Conservation (phyloP, 1,284 basidiomycete species). For the Paramarasmius palmivorus region DNA sequence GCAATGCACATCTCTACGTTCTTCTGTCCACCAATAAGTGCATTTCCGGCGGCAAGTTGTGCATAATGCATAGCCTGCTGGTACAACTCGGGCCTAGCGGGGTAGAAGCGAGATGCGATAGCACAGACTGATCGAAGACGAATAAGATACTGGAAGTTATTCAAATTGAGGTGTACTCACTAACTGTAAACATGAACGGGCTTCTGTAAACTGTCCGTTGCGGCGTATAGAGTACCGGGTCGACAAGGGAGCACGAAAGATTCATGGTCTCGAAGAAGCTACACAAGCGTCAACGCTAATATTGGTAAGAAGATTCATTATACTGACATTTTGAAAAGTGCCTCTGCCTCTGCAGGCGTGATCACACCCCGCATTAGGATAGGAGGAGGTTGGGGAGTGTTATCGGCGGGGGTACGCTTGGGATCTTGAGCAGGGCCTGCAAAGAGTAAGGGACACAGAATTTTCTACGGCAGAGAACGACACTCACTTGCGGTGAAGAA, state of each 20-base stretch:
- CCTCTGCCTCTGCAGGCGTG: slow-evolving; percentile 70
- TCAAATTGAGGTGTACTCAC: slow-evolving; percentile 45
- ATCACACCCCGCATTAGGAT: slow-evolving; percentile 74
- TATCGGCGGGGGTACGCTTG: slow-evolving; percentile 27
- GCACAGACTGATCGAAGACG: slow-evolving; percentile 57
- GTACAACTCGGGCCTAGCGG: slow-evolving; percentile 66
- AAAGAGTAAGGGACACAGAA: slow-evolving; percentile 9
- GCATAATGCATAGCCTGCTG: slow-evolving; percentile 68
- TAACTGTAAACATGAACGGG: slow-evolving; percentile 80
- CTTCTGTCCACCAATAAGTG: slow-evolving; percentile 72
- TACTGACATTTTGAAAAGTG: slow-evolving; percentile 75
- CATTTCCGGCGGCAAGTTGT: slow-evolving; percentile 69
- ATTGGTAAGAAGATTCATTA: neutral
- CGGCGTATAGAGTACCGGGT: slow-evolving; percentile 75
- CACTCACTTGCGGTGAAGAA: slow-evolving; percentile 66
- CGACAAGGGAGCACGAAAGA: slow-evolving; percentile 66
- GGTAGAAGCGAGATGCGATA: slow-evolving; percentile 73
- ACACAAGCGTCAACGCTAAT: slow-evolving; percentile 10
- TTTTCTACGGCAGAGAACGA: neutral
- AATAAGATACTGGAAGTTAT: slow-evolving; percentile 26
- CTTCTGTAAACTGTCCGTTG: slow-evolving; percentile 72
- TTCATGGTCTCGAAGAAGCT: slow-evolving; percentile 82
- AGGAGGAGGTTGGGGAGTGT: slow-evolving; percentile 57
- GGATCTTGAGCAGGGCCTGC: slow-evolving; percentile 48
- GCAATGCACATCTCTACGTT: slow-evolving; percentile 75